Evolutionary conservation across 441 rosid species (phyloP).

Genomic region (Geranium incanum): DNA sequence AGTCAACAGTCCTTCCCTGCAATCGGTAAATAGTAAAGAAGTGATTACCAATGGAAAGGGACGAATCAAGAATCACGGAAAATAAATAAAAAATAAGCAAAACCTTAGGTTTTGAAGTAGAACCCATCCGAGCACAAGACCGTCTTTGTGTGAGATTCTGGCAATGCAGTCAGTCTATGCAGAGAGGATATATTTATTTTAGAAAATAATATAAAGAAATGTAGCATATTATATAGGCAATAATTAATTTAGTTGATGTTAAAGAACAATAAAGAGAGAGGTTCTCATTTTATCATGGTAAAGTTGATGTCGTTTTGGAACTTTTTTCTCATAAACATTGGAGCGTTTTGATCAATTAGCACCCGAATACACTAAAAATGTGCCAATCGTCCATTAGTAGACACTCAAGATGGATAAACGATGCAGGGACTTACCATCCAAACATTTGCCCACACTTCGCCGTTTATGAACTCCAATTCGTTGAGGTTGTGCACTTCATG

Average conservation of each 20-base stretch:
- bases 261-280: neutral
- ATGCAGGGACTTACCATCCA: conserved; percentile 58
- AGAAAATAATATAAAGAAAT: conserved; percentile 1
- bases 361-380: neutral
- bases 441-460: conserved; percentile 93
- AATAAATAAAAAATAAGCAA: neutral
- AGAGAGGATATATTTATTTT: conserved; percentile 2
- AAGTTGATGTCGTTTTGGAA: no score
- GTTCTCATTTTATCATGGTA: no score
- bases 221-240: neutral
- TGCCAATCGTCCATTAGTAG: neutral
- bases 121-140: conserved; percentile 74
- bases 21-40: conserved; percentile 12
- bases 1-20: conserved; percentile 51
- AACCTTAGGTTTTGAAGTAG: conserved; percentile 74
- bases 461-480: conserved; percentile 78
- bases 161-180: conserved; percentile 89
- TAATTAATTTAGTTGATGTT: neutral
- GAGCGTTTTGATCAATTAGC: neutral
- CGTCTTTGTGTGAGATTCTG: conserved; percentile 73
- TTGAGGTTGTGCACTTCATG: conserved; percentile 61
- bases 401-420: neutral
- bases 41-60: conserved; percentile 3
- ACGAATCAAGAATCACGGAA: conserved; percentile 1
- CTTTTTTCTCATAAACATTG: no score